Conservation (phyloP, 2,329 filamentous ascomycete species). For the Paraconiothyrium brasiliense region DNA sequence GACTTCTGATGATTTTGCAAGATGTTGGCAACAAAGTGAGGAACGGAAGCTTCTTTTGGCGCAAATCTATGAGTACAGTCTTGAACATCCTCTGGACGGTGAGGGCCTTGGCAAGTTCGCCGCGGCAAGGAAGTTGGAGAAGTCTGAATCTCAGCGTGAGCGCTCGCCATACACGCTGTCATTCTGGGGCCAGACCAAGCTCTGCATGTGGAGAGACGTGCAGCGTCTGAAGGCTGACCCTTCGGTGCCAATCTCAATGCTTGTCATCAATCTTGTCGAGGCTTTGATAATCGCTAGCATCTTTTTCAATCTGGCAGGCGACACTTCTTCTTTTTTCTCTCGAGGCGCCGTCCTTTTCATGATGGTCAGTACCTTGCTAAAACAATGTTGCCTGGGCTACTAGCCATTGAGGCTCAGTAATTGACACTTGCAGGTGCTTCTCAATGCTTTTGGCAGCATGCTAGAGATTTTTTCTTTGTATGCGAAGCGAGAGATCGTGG, state of each 20-base stretch:
- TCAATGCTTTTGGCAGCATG: slow-evolving; percentile 83
- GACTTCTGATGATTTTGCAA: slow-evolving; percentile 61
- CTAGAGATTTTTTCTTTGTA: slow-evolving; percentile 88
- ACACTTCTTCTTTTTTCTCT: slow-evolving; percentile 79
- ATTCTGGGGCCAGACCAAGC: slow-evolving; percentile 74
- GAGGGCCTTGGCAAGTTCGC: slow-evolving; percentile 47
- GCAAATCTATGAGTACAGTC: slow-evolving; percentile 58
- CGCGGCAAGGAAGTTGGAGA: slow-evolving; percentile 51
- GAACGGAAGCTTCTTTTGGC: slow-evolving; percentile 55
- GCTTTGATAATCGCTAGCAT: slow-evolving; percentile 80
- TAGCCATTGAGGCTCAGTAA: slow-evolving; percentile 59
- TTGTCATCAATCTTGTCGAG: slow-evolving; percentile 77
- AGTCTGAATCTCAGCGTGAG: slow-evolving; percentile 61
- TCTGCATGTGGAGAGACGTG: slow-evolving; percentile 85
- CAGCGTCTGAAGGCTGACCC: slow-evolving; percentile 79
- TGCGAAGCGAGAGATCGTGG: slow-evolving; percentile 87
- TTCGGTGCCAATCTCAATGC: slow-evolving; percentile 73
- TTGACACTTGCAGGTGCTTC: slow-evolving; percentile 80
- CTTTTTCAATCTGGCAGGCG: slow-evolving; percentile 76
- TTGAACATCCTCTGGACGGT: slow-evolving; percentile 55
- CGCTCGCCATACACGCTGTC: slow-evolving; percentile 86
- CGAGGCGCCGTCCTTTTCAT: slow-evolving; percentile 81
- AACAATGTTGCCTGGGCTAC: not conserved
- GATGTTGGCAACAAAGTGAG: slow-evolving; percentile 63
- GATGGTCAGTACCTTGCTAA: slow-evolving; percentile 51